Evolutionary conservation across 2,329 filamentous ascomycete genomes (phyloP).

Genomic region (Trichoderma sp.): DNA sequence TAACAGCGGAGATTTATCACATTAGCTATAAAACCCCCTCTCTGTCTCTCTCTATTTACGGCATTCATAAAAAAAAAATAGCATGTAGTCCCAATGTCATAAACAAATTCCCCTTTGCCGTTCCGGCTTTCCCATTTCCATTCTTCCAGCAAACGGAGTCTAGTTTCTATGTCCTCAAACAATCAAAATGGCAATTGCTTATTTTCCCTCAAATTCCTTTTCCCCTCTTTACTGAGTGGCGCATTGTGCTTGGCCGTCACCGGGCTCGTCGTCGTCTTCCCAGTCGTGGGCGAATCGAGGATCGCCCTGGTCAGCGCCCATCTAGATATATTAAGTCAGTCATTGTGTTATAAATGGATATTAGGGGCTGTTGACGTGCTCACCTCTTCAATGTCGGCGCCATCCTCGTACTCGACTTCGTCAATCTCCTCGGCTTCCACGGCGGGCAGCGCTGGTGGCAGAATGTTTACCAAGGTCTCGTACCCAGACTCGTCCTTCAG

Average conservation of each 20-base stretch:
- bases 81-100: conserved; percentile 8
- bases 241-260: conserved; percentile 69
- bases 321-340: conserved; percentile 49
- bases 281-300: conserved; percentile 67
- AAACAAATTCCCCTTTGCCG: not conserved
- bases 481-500: conserved; percentile 71
- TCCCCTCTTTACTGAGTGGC: conserved; percentile 64
- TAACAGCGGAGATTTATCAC: conserved; percentile 9
- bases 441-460: conserved; percentile 66
- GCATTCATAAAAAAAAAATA: conserved; percentile 6
- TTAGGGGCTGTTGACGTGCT: conserved; percentile 33
- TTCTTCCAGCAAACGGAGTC: conserved; percentile 13
- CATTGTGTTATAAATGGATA: not conserved
- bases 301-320: conserved; percentile 73
- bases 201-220: not conserved
- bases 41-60: conserved; percentile 13
- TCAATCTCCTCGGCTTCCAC: conserved; percentile 78
- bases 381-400: conserved; percentile 80
- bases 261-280: conserved; percentile 70
- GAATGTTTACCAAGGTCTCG: conserved; percentile 70
- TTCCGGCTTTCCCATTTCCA: not conserved
- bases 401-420: conserved; percentile 84
- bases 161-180: conserved; percentile 27
- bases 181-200: not conserved
- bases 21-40: not conserved